Percentiles rank a stretch among this genome's conserved stretches.
These are phyloP conservation scores for Mangifera indica DNA, from an alignment of 345 rosid genomes.

Conservation along the genomic window DNA sequence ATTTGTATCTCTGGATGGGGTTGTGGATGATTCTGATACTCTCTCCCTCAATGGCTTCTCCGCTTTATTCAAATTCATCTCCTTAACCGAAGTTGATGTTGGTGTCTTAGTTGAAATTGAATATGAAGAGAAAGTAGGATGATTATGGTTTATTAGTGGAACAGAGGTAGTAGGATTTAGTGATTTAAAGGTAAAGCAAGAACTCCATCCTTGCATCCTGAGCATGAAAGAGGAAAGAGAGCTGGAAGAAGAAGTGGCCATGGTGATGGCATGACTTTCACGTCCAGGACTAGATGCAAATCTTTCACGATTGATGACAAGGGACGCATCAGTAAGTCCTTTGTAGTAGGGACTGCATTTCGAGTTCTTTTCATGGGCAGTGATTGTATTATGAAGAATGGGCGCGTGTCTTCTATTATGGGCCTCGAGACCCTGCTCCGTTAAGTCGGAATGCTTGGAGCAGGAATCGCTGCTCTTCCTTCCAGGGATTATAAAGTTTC, in stretches of 20 bases:
- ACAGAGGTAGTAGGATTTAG: too few species aligned
- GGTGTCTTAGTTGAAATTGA: background rate
- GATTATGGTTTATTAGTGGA: background rate
- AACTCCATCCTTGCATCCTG: constrained; percentile 41
- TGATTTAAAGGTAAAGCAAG: constrained; percentile 30
- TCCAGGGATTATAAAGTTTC: constrained; percentile 15
- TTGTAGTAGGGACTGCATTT: constrained; percentile 59
- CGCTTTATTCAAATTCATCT: background rate
- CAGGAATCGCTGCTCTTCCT: constrained; percentile 20
- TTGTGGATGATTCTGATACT: constrained; percentile 15
- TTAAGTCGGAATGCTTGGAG: constrained; percentile 38
- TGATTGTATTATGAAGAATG: background rate
- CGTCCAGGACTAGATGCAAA: constrained; percentile 39
- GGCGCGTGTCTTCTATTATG: constrained; percentile 40
- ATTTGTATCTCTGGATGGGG: background rate
- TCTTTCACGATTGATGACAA: constrained; percentile 24
- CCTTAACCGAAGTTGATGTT: background rate
- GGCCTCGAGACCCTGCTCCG: constrained; percentile 41
- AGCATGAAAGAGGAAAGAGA: constrained; percentile 30
- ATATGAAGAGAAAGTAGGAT: background rate
- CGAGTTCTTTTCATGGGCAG: constrained; percentile 16
- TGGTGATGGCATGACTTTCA: constrained; percentile 36
- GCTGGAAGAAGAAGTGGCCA: constrained; percentile 26
- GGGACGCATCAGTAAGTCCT: constrained; percentile 49
- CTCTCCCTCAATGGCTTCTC: constrained; percentile 82